phyloP scores from a whole-genome alignment of 352 stramenopile species.

The Phytophthora nicotianae region DNA sequence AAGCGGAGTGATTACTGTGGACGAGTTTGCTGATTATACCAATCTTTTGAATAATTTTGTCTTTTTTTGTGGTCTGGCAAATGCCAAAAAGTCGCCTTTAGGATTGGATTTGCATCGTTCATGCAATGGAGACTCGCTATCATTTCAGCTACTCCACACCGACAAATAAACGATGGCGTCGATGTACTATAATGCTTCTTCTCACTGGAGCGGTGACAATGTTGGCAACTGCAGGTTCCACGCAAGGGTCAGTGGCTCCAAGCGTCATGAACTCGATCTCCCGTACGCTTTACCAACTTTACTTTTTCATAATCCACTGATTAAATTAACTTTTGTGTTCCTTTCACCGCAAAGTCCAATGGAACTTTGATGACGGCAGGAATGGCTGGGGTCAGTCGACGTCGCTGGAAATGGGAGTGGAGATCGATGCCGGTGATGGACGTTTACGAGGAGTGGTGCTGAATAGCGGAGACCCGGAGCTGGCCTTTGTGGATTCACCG shows the following conservation, averaged over 20 bases:
- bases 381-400: constrained; percentile 68
- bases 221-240: constrained; percentile 1
- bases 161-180: background rate
- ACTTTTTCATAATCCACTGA: background rate
- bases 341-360: constrained; percentile 43
- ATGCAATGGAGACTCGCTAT: constrained; percentile 7
- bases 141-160: background rate
- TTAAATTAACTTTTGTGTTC: background rate
- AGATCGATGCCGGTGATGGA: constrained; percentile 56
- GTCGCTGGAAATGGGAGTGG: constrained; percentile 67
- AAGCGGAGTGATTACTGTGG: constrained; percentile 83
- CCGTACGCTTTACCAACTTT: constrained; percentile 19
- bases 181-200: background rate
- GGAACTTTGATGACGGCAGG: constrained; percentile 65
- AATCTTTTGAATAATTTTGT: constrained; percentile 26
- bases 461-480: constrained; percentile 30
- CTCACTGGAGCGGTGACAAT: background rate
- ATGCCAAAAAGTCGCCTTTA: background rate
- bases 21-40: constrained; percentile 69
- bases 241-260: constrained; percentile 3
- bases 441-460: constrained; percentile 52
- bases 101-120: constrained; percentile 5
- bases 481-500: constrained; percentile 66
- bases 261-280: constrained; percentile 35
- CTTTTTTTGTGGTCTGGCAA: background rate